phyloP scores from a whole-genome alignment of 345 rosid genomes.

The Noccaea bulbosa region DNA sequence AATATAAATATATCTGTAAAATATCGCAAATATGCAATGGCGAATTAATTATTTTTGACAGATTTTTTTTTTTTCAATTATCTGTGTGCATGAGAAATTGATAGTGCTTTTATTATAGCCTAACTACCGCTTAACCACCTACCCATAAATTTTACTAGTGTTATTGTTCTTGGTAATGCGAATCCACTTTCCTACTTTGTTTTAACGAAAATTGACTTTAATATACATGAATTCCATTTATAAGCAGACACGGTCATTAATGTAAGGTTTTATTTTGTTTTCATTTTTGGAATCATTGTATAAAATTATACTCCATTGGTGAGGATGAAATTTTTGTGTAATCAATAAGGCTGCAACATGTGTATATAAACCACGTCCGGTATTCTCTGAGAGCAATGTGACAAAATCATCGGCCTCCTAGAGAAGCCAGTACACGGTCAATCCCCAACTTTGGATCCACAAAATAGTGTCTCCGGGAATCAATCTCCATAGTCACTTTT shows the following conservation, averaged over 20 bases:
- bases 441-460: too few relatives aligned
- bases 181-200: constrained; percentile 17
- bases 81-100: constrained; percentile 11
- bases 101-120: constrained; percentile 34
- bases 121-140: constrained; percentile 39
- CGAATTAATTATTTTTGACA: background rate
- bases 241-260: constrained; percentile 24
- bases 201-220: constrained; percentile 12
- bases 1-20: background rate
- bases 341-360: too few relatives aligned
- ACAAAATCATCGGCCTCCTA: too few relatives aligned
- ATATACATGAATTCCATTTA: constrained; percentile 16
- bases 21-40: constrained; percentile 6
- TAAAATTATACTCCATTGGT: background rate
- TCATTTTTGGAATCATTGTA: constrained; percentile 7
- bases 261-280: background rate
- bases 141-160: constrained; percentile 14
- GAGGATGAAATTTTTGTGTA: too few relatives aligned
- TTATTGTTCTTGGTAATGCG: constrained; percentile 23
- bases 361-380: too few relatives aligned
- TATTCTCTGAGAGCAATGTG: too few relatives aligned
- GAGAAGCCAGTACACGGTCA: too few relatives aligned
- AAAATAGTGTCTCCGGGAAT: too few relatives aligned
- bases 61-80: background rate
- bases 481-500: too few relatives aligned